These are phyloP conservation scores for Omphalotus guepiniiformis DNA, from an alignment of 768 basidiomycete genomes.

Conservation along the genomic window DNA sequence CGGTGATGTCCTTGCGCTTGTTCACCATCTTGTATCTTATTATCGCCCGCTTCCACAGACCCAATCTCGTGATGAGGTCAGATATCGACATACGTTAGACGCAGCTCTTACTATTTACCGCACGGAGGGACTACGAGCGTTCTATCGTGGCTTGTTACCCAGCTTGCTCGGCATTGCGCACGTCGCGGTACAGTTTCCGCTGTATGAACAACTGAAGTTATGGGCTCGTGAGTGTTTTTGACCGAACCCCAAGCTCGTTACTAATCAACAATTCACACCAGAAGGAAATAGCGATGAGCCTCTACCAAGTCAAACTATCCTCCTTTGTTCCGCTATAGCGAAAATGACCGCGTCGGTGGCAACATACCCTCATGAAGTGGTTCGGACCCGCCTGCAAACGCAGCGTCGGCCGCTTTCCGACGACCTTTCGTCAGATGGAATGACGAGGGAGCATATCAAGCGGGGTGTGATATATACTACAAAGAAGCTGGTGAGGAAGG, in stretches of 20 bases:
- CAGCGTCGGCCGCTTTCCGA: slow-evolving; percentile 62
- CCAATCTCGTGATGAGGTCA: slow-evolving; percentile 70
- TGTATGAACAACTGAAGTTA: slow-evolving; percentile 90
- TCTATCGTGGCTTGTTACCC: slow-evolving; percentile 94
- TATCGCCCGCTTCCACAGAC: slow-evolving; percentile 48
- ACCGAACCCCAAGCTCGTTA: slow-evolving; percentile 1
- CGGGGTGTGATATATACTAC: slow-evolving; percentile 75
- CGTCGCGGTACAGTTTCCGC: slow-evolving; percentile 95
- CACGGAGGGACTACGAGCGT: slow-evolving; percentile 80
- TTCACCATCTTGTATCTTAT: slow-evolving; percentile 9
- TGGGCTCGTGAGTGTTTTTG: slow-evolving; percentile 67
- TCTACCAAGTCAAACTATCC: slow-evolving; percentile 62
- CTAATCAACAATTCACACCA: too few species aligned
- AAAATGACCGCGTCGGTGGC: slow-evolving; percentile 96
- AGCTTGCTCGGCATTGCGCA: slow-evolving; percentile 90
- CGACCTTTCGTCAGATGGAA: slow-evolving; percentile 55
- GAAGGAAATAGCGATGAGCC: slow-evolving; percentile 44
- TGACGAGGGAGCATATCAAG: slow-evolving; percentile 50
- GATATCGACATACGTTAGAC: slow-evolving; percentile 87
- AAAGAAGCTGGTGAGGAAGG: slow-evolving; percentile 66
- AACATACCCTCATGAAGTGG: slow-evolving; percentile 97
- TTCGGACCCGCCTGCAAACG: slow-evolving; percentile 97
- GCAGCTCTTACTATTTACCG: slow-evolving; percentile 88
- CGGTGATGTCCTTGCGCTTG: slow-evolving; percentile 12
- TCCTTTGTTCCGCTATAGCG: slow-evolving; percentile 86